These are phyloP conservation scores for Alloteropsis semialata DNA, from an alignment of 176 grass and related monocot genomes.

Conservation along the genomic window DNA sequence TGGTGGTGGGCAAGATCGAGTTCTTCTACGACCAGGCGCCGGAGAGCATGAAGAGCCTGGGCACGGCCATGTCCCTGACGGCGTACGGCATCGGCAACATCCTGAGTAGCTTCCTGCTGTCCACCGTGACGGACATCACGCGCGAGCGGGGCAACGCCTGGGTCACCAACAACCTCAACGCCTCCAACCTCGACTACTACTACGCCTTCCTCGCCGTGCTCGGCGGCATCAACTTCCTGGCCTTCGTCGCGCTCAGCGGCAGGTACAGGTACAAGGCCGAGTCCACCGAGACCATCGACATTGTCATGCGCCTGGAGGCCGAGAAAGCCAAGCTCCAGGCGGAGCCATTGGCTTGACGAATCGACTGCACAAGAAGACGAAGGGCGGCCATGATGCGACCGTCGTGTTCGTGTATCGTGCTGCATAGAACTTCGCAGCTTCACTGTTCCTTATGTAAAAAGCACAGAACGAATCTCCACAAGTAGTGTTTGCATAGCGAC, in stretches of 20 bases:
- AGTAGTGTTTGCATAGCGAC: not conserved
- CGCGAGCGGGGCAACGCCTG: constrained; percentile 34
- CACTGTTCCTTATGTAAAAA: not conserved
- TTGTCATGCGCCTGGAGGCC: not conserved
- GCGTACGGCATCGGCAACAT: constrained; percentile 74
- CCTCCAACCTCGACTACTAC: constrained; percentile 68
- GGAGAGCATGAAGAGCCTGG: constrained; percentile 87
- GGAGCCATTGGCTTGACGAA: not conserved
- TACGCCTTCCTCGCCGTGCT: constrained; percentile 61
- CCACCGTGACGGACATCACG: constrained; percentile 45
- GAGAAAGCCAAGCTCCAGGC: constrained; percentile 22
- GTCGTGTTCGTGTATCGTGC: not conserved
- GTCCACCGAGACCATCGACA: constrained; percentile 24
- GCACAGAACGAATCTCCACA: not conserved
- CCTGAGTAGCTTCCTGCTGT: constrained; percentile 69
- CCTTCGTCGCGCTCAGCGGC: constrained; percentile 45
- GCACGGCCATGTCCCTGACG: constrained; percentile 61
- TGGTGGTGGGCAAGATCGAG: constrained; percentile 57
- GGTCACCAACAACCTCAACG: constrained; percentile 81
- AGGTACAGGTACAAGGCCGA: constrained; percentile 50
- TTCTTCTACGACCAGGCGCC: constrained; percentile 99
- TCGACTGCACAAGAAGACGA: too few species aligned
- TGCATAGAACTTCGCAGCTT: not conserved
- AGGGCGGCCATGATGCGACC: not conserved
- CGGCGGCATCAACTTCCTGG: constrained; percentile 44